Evolutionary conservation across 768 basidiomycete genomes (phyloP).

Genomic region (Rhodotorula diobovata): DNA sequence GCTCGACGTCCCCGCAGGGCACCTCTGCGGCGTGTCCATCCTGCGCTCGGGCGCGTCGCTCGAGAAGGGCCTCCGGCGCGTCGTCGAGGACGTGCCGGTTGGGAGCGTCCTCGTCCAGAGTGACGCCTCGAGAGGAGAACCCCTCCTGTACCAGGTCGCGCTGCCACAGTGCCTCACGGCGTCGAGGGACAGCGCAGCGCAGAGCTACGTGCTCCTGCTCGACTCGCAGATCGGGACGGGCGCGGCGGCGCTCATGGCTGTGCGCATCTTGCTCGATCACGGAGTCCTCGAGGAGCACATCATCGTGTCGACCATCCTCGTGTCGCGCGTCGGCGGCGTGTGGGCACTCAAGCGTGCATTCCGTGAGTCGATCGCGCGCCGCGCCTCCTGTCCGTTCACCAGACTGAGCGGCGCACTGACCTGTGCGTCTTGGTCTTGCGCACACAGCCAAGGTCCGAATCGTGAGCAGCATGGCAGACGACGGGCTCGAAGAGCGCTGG

Average conservation of each 20-base stretch:
- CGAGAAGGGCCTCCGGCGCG: conserved; percentile 82
- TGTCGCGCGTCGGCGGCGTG: conserved; percentile 75
- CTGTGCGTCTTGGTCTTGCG: not conserved
- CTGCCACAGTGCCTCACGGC: conserved; percentile 68
- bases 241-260: conserved; percentile 82
- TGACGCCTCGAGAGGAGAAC: conserved; percentile 77
- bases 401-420: conserved; percentile 32
- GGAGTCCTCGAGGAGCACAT: conserved; percentile 65
- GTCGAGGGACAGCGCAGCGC: conserved; percentile 58
- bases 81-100: conserved; percentile 75
- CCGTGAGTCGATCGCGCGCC: conserved; percentile 56
- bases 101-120: conserved; percentile 90
- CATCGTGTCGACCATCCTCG: conserved; percentile 57
- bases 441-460: conserved; percentile 50
- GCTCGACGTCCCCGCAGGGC: conserved; percentile 58
- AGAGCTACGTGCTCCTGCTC: conserved; percentile 77
- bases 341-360: conserved; percentile 74
- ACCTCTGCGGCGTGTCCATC: conserved; percentile 82
- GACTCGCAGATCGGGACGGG: conserved; percentile 93
- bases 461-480: conserved; percentile 77
- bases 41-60: conserved; percentile 72
- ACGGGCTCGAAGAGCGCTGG: conserved; percentile 70
- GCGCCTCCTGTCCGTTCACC: not conserved
- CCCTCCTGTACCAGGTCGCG: conserved; percentile 72
- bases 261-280: conserved; percentile 87